Conservation (phyloP, 106 monocot species). For the Apostasia shenzhenica region DNA sequence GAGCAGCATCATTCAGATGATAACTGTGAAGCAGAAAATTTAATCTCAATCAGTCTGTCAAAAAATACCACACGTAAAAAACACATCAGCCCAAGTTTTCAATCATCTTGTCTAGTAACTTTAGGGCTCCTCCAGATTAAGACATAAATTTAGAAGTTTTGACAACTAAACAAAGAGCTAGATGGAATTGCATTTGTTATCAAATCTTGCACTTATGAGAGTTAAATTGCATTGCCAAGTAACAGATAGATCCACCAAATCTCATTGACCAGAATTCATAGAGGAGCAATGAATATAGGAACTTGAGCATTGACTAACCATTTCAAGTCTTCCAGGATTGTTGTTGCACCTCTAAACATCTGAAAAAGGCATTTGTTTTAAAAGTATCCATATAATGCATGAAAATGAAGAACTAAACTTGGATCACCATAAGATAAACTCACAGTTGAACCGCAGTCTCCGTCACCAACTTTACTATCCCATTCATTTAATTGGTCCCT, state of each 20-base stretch:
- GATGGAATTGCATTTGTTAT: too few relatives aligned
- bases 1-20: constrained; percentile 86
- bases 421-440: constrained; percentile 18
- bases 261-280: too few relatives aligned
- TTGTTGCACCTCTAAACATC: constrained; percentile 93
- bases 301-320: constrained; percentile 23
- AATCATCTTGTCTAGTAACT: too few relatives aligned
- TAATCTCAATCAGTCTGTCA: neutral
- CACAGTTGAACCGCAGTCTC: constrained; percentile 95
- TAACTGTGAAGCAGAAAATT: constrained; percentile 40
- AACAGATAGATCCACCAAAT: too few relatives aligned
- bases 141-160: too few relatives aligned
- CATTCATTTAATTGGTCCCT: constrained; percentile 77
- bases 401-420: neutral
- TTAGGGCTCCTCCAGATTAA: too few relatives aligned
- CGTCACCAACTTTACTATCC: constrained; percentile 97
- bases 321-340: constrained; percentile 83
- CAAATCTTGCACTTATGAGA: too few relatives aligned
- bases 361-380: constrained; percentile 27
- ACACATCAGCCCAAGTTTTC: too few relatives aligned
- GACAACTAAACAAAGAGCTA: too few relatives aligned
- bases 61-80: too few relatives aligned
- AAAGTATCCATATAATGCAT: neutral
- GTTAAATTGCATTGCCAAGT: too few relatives aligned
- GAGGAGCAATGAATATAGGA: too few relatives aligned